Evolutionary conservation across 2,329 filamentous ascomycete genomes (phyloP).

Genomic region (Cladophialophora immunda): DNA sequence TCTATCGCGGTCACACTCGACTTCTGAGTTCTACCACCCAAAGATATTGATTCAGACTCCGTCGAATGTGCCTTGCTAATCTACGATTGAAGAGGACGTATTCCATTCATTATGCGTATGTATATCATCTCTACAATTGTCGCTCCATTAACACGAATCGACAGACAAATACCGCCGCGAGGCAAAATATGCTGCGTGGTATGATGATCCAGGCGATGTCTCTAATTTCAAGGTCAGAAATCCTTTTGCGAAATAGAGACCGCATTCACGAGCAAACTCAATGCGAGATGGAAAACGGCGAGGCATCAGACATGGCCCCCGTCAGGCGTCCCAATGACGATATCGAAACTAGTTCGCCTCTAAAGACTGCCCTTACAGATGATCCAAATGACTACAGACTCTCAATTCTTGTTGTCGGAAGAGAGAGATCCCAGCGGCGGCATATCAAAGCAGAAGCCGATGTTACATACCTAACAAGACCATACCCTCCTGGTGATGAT

Average conservation of each 20-base stretch:
- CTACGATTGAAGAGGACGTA: too few species aligned
- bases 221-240: slow-evolving; percentile 28
- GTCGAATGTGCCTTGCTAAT: too few species aligned
- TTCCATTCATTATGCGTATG: too few species aligned
- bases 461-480: slow-evolving; percentile 13
- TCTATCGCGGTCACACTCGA: too few species aligned
- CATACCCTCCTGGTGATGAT: slow-evolving; percentile 26
- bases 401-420: slow-evolving; percentile 1
- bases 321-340: too few species aligned
- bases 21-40: too few species aligned
- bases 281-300: slow-evolving; percentile 28
- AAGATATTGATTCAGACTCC: too few species aligned
- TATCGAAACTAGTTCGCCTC: slow-evolving; percentile 16
- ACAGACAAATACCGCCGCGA: slow-evolving; percentile 38
- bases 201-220: slow-evolving; percentile 33
- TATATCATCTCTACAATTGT: too few species aligned
- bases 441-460: too few species aligned
- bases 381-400: slow-evolving; percentile 32
- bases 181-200: slow-evolving; percentile 40
- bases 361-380: slow-evolving; percentile 25
- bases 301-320: too few species aligned
- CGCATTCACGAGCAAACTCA: slow-evolving; percentile 23
- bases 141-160: too few species aligned
- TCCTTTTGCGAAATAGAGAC: slow-evolving; percentile 36
- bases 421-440: slow-evolving; percentile 26